Evolutionary conservation across 2,329 filamentous ascomycete genomes (phyloP).

Genomic region (Neopestalotiopsis sp.): DNA sequence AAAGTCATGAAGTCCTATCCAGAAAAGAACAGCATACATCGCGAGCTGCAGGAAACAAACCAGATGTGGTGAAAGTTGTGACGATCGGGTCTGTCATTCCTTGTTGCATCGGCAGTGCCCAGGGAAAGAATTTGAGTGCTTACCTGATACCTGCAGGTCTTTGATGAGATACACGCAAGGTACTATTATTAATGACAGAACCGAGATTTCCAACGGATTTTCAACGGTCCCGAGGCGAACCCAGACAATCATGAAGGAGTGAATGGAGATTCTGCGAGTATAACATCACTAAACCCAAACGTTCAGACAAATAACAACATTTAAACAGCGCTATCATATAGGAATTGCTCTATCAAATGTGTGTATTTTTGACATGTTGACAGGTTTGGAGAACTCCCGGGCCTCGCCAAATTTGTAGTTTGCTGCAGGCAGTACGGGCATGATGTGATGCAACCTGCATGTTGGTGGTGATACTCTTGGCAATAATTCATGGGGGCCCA

Average conservation of each 20-base stretch:
- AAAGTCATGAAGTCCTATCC: constrained; percentile 8
- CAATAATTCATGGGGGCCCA: constrained; percentile 2
- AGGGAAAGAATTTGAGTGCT: background rate
- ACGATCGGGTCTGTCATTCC: background rate
- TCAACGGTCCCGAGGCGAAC: background rate
- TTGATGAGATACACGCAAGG: background rate
- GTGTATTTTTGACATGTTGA: background rate
- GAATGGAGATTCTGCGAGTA: background rate
- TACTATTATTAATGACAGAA: background rate
- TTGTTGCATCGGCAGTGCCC: background rate
- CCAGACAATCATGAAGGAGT: background rate
- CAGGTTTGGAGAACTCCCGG: background rate
- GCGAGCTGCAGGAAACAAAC: background rate
- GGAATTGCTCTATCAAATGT: background rate
- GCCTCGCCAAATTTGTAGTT: background rate
- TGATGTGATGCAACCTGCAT: background rate
- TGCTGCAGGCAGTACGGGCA: background rate
- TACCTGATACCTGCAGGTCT: background rate
- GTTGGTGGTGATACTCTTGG: background rate
- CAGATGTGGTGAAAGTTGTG: constrained; percentile 9
- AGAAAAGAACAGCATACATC: constrained; percentile 1
- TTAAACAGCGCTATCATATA: background rate
- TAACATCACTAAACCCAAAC: background rate
- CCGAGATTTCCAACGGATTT: background rate
- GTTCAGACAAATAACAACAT: background rate